Conservation (phyloP, 192 early-diverging fungal species). For the Phycomyces nitens region DNA sequence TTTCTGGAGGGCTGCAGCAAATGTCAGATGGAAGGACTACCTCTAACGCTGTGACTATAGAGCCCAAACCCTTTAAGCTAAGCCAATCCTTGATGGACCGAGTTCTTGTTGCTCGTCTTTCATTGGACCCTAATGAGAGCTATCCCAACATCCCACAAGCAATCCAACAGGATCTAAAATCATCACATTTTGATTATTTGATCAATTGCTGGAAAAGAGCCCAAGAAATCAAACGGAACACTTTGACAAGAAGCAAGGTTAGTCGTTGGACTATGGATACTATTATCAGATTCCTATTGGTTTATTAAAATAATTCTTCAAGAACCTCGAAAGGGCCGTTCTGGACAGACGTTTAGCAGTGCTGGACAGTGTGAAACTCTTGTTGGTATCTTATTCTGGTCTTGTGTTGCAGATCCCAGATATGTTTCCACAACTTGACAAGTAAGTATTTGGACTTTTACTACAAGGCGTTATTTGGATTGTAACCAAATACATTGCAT, state of each 20-base stretch:
- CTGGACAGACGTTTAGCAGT: slow-evolving; percentile 56
- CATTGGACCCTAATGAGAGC: slow-evolving; percentile 48
- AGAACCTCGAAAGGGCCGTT: slow-evolving; percentile 52
- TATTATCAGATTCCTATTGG: slow-evolving; percentile 3
- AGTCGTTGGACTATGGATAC: not conserved
- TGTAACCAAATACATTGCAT: too few relatives aligned
- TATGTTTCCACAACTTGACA: slow-evolving; percentile 76
- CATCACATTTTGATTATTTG: slow-evolving; percentile 60
- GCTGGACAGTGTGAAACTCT: slow-evolving; percentile 50
- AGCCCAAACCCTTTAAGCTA: slow-evolving; percentile 44
- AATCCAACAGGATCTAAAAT: slow-evolving; percentile 31
- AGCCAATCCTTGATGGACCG: slow-evolving; percentile 58
- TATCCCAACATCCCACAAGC: slow-evolving; percentile 21
- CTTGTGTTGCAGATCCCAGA: slow-evolving; percentile 83
- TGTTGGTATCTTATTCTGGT: slow-evolving; percentile 83
- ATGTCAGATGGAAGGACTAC: not conserved
- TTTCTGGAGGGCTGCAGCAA: not conserved
- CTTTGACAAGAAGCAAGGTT: slow-evolving; percentile 52
- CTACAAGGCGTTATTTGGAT: too few relatives aligned
- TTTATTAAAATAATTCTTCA: slow-evolving; percentile 15
- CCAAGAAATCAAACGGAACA: slow-evolving; percentile 46
- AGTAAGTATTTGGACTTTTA: slow-evolving; percentile 30
- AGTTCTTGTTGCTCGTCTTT: slow-evolving; percentile 67
- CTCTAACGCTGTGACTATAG: slow-evolving; percentile 15
- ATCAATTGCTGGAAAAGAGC: slow-evolving; percentile 58